Evolutionary conservation across 441 rosid genomes (phyloP).

Genomic region (Breynia disticha): DNA sequence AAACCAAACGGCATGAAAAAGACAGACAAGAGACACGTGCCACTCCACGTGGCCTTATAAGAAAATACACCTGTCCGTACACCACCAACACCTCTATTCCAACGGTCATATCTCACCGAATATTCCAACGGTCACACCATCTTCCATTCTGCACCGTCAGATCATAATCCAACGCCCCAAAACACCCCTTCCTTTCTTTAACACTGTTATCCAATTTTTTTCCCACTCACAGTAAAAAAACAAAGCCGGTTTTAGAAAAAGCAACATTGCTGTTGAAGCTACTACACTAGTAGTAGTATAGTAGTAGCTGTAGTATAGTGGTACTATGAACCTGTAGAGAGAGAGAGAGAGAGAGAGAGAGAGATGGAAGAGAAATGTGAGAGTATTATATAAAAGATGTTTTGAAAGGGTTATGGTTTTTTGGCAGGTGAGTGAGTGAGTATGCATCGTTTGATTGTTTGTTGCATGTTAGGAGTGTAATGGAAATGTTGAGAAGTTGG

Average conservation of each 20-base stretch:
- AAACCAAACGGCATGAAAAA: not conserved
- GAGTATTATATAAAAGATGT: conserved; percentile 26
- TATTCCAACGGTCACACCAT: conserved; percentile 66
- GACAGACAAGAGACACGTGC: conserved; percentile 35
- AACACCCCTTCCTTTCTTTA: conserved; percentile 14
- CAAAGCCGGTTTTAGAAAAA: conserved; percentile 28
- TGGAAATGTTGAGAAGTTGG: conserved; percentile 33
- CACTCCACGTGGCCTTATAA: conserved; percentile 21
- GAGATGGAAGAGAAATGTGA: conserved; percentile 9
- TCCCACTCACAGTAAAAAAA: conserved; percentile 13
- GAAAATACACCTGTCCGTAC: conserved; percentile 37
- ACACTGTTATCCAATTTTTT: conserved; percentile 12
- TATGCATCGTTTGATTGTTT: conserved; percentile 17
- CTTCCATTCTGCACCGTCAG: conserved; percentile 35
- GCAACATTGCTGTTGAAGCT: conserved; percentile 31
- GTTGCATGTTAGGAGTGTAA: conserved; percentile 15
- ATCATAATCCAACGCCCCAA: conserved; percentile 46
- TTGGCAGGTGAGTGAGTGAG: conserved; percentile 25
- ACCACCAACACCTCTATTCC: conserved; percentile 55
- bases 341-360: conserved; percentile 7
- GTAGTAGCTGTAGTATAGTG: conserved; percentile 9
- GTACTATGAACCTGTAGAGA: not conserved
- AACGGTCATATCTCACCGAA: conserved; percentile 97
- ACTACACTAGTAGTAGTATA: conserved; percentile 23
- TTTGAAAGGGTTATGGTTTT: conserved; percentile 32